Evolutionary conservation across 1,139 yeast genomes (phyloP).

Genomic region (Kodamaea sp.): DNA sequence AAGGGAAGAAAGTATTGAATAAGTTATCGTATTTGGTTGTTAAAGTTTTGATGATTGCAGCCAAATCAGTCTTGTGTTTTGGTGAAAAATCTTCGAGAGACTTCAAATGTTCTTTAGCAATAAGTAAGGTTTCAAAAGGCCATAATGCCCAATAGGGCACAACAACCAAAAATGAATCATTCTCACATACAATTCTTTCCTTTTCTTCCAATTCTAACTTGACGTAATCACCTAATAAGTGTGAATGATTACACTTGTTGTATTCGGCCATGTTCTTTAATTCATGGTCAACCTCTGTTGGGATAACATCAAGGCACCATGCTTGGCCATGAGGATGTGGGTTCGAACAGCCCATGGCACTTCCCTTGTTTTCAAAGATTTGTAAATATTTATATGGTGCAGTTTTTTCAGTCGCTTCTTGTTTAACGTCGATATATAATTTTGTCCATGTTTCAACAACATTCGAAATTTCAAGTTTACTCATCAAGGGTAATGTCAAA

Average conservation of each 20-base stretch:
- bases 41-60: conserved; percentile 48
- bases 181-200: conserved; percentile 54
- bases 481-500: conserved; percentile 64
- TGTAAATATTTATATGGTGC: conserved; percentile 61
- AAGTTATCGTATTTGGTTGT: conserved; percentile 71
- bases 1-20: conserved; percentile 68
- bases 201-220: conserved; percentile 49
- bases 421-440: conserved; percentile 42
- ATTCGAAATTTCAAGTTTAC: conserved; percentile 32
- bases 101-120: conserved; percentile 52
- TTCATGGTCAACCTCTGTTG: conserved; percentile 67
- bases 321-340: conserved; percentile 83
- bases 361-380: conserved; percentile 75
- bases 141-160: conserved; percentile 84
- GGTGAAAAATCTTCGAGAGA: conserved; percentile 49
- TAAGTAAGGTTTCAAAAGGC: conserved; percentile 72
- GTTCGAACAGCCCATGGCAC: conserved; percentile 80
- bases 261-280: conserved; percentile 50
- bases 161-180: conserved; percentile 63
- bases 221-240: conserved; percentile 65
- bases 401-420: conserved; percentile 33
- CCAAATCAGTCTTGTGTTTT: conserved; percentile 54
- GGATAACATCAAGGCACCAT: conserved; percentile 67
- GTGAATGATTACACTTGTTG: conserved; percentile 39
- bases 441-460: conserved; percentile 62